These are phyloP conservation scores for Backusella parvicylindrica DNA, from an alignment of 192 early-diverging fungal species.

Conservation along the genomic window DNA sequence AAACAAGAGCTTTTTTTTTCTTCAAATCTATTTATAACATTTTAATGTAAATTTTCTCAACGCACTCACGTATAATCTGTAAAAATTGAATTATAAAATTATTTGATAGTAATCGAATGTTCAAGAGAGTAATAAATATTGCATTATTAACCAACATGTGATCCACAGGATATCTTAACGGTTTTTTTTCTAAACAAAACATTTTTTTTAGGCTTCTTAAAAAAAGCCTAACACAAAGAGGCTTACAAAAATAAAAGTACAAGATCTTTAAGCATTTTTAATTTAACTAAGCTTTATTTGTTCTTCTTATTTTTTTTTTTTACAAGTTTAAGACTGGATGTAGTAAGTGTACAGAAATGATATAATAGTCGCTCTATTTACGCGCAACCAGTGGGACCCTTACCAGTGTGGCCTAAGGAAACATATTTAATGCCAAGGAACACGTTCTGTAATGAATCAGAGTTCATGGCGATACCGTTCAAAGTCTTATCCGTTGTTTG, in stretches of 20 bases:
- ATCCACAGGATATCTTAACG: no score
- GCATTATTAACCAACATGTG: no score
- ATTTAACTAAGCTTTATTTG: not conserved
- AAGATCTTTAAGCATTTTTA: not conserved
- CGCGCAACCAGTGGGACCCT: not conserved
- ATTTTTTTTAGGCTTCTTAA: no score
- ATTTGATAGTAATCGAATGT: no score
- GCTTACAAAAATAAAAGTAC: not conserved
- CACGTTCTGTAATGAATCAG: constrained; percentile 10
- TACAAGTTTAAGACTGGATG: not conserved
- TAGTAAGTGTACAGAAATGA: not conserved
- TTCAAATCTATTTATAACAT: no score
- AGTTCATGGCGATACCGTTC: constrained; percentile 11
- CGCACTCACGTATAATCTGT: no score
- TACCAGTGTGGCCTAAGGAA: not conserved
- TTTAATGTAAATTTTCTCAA: no score
- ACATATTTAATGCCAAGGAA: not conserved
- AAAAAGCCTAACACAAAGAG: no score
- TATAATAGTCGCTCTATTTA: not conserved
- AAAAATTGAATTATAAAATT: no score
- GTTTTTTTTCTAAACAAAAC: not conserved
- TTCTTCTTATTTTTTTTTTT: no score
- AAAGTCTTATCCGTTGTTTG: constrained; percentile 24
- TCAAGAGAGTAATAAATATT: no score
- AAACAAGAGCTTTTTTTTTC: no score